These are phyloP conservation scores for Yamadazyma kanchanaburiensis DNA, from an alignment of 1,139 yeast species.

Conservation along the genomic window DNA sequence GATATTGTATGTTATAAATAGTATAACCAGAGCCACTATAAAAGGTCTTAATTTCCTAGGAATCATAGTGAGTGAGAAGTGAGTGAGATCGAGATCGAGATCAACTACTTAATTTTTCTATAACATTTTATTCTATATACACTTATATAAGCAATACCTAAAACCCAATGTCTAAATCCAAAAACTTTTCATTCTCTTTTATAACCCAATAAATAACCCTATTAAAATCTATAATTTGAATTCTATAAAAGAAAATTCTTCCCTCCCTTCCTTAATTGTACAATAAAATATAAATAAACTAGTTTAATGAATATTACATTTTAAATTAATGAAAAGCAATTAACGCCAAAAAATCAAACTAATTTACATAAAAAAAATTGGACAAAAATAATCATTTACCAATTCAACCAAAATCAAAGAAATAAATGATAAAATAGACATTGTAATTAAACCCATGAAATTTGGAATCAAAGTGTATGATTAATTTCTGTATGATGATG, in stretches of 20 bases:
- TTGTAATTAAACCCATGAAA: conserved; percentile 14
- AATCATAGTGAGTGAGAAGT: no score
- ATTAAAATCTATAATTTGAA: conserved; percentile 24
- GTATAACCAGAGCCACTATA: conserved; percentile 1
- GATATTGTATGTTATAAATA: conserved; percentile 12
- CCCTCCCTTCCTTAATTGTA: conserved; percentile 11
- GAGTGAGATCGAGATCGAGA: no score
- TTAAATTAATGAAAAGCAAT: conserved; percentile 3
- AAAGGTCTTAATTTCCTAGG: not conserved
- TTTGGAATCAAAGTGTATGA: conserved; percentile 6
- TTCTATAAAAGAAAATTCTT: conserved; percentile 8
- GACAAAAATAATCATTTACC: conserved; percentile 1
- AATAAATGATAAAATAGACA: conserved; percentile 19
- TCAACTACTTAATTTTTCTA: no score
- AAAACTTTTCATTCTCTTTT: conserved; percentile 18
- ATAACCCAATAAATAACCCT: conserved; percentile 21
- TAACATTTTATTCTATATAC: conserved; percentile 16
- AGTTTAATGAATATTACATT: conserved; percentile 6
- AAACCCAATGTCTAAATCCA: conserved; percentile 43
- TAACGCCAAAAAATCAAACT: conserved; percentile 13
- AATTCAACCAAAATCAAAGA: conserved; percentile 2
- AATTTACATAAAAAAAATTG: conserved; percentile 5
- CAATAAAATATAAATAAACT: conserved; percentile 5
- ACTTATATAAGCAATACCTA: conserved; percentile 23
- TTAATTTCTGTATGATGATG: no score